Base-by-base conservation (phyloP, 805 yeast genomes). In the Yamadazyma endophytica region DNA sequence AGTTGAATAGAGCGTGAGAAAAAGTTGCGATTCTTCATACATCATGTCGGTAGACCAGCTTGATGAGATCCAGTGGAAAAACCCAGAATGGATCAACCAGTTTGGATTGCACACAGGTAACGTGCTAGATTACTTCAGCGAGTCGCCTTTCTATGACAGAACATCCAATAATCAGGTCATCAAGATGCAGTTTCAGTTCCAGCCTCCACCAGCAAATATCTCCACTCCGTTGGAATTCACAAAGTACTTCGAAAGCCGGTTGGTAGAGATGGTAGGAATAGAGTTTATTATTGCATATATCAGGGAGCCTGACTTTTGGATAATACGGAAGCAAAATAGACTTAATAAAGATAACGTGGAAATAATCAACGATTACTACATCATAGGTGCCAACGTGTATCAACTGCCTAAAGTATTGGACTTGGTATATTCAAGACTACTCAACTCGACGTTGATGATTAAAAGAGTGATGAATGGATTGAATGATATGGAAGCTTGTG, bases 41-140 rank as follows among this genome's bases (percentile, higher is more conserved):
- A n/a, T n/a, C n/a, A 26, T 26, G 18, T 22, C 11, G 14, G 22
- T 29, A 24, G 37, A 34, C 22, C 27, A 29, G 13, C 31, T 42
- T 15, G 97, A 89, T 51, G 97, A 90, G 49, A 70, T 92, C 24
- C 97, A 89, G 55, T 92, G 98, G 98, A 77, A 89, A 43, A 82
- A 92, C 3, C 97, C 98, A 1, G 98, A 92, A 56, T 92, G 96
- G 94, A 87, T 92, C 42, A 95, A 88, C 52, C 75, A 80, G 32
- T 79, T 79, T 53, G 97, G 96, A 0, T 72, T 92, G 15, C 71
- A 88, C 26, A 83, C 95, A 0, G 95, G 80, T 32, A 92, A 89
- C 51, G 96, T 92, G 1, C 70, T 92, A 13, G 97, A 92, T 37
- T 92, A 92, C 58, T 89, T 92, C 50, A 68, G 96, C 4, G 85